These are phyloP conservation scores for Olyra latifolia DNA, from an alignment of 176 grass and related monocot species.

Conservation along the genomic window DNA sequence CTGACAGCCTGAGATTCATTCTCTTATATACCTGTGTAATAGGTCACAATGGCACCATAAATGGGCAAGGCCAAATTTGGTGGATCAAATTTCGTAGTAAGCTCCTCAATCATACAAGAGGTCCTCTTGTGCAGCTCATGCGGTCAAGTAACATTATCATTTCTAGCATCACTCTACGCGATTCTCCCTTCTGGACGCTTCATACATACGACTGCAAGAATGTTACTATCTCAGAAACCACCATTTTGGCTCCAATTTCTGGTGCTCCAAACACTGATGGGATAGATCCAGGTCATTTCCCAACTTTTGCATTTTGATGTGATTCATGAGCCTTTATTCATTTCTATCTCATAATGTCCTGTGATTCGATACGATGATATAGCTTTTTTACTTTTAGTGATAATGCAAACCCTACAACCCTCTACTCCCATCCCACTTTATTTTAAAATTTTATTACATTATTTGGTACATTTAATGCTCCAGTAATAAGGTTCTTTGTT, in stretches of 20 bases:
- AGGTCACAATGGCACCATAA: conserved; percentile 95
- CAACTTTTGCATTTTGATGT: conserved; percentile 7
- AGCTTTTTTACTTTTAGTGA: background rate
- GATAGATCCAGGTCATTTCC: conserved; percentile 78
- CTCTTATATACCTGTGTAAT: conserved; percentile 11
- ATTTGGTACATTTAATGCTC: conserved; percentile 2
- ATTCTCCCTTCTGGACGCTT: conserved; percentile 97
- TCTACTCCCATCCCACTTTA: background rate
- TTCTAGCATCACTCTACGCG: conserved; percentile 71
- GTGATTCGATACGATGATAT: background rate
- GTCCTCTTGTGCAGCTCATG: conserved; percentile 90
- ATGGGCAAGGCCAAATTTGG: conserved; percentile 83
- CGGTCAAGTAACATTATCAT: conserved; percentile 71
- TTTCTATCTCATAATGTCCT: background rate
- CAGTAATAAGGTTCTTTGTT: conserved; percentile 8
- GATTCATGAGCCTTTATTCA: background rate
- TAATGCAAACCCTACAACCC: background rate
- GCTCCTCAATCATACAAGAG: conserved; percentile 70
- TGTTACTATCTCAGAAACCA: conserved; percentile 71
- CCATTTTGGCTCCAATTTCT: conserved; percentile 70
- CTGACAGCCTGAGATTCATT: background rate
- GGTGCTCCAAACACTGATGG: conserved; percentile 95
- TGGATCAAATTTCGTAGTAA: conserved; percentile 73
- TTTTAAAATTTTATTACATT: background rate
- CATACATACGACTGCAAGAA: conserved; percentile 88